Percentiles rank a stretch among this genome's conserved stretches.
These are phyloP conservation scores for Stereocaulon alpinum DNA, from an alignment of 495 filamentous ascomycete genomes.

Conservation along the genomic window DNA sequence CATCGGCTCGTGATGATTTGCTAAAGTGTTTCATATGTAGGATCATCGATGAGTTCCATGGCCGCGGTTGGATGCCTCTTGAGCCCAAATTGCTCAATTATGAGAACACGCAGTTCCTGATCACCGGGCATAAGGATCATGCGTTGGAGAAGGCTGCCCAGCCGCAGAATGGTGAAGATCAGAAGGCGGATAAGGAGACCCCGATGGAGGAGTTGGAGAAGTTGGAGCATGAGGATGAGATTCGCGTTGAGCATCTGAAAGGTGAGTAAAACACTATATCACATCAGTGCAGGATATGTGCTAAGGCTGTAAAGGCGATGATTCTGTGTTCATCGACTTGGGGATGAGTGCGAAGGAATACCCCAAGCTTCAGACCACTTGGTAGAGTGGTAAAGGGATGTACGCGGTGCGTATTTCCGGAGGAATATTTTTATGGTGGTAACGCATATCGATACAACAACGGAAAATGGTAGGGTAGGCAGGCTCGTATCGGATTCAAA, in stretches of 20 bases:
- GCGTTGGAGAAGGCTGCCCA: slow-evolving; percentile 50
- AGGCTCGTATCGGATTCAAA: background rate
- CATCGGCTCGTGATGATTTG: background rate
- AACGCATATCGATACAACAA: too few relatives aligned
- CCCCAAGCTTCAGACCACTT: slow-evolving; percentile 39
- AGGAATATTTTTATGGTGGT: too few relatives aligned
- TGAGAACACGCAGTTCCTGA: slow-evolving; percentile 66
- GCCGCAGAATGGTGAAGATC: slow-evolving; percentile 44
- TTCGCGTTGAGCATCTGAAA: slow-evolving; percentile 44
- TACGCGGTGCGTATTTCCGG: background rate
- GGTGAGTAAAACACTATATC: slow-evolving; percentile 27
- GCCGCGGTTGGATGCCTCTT: slow-evolving; percentile 62
- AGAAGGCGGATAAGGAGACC: slow-evolving; percentile 43
- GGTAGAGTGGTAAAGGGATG: slow-evolving; percentile 25
- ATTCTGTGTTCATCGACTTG: slow-evolving; percentile 45
- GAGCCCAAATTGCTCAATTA: slow-evolving; percentile 70
- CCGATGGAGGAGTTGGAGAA: slow-evolving; percentile 50
- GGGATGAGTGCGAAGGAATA: slow-evolving; percentile 43
- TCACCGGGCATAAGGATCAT: slow-evolving; percentile 64
- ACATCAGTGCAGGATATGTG: too few relatives aligned
- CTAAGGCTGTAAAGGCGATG: slow-evolving; percentile 29
- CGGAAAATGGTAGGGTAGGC: background rate
- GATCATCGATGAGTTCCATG: slow-evolving; percentile 62
- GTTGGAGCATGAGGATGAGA: slow-evolving; percentile 52
- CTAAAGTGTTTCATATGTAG: slow-evolving; percentile 21